A percentile compares a stretch with the other conserved stretches of the same genome.
Conservation (phyloP, 2,329 filamentous ascomycete genomes). For the Mollisiaceae sp. region DNA sequence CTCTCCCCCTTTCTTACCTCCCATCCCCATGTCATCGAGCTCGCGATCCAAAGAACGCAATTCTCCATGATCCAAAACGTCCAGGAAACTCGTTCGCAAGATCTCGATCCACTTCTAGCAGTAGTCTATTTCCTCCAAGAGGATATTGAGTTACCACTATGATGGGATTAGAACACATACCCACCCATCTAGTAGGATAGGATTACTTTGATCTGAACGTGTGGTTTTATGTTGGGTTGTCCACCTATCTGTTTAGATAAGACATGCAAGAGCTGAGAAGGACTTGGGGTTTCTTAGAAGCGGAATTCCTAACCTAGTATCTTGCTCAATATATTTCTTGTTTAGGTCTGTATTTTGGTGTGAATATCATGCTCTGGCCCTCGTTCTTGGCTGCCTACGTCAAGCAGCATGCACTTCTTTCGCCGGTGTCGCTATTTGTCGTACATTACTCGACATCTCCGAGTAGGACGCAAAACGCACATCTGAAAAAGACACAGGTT, state of each 20-base stretch:
- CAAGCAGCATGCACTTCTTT: constrained; percentile 57
- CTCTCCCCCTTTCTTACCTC: constrained; percentile 21
- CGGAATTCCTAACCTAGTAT: constrained; percentile 39
- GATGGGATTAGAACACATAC: constrained; percentile 31
- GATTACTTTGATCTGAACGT: constrained; percentile 34
- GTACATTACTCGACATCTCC: constrained; percentile 57
- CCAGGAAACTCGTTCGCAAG: constrained; percentile 21
- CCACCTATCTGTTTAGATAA: neutral
- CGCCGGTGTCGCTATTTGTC: constrained; percentile 52
- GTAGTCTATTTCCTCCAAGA: constrained; percentile 27
- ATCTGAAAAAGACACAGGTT: constrained; percentile 48
- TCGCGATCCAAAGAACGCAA: constrained; percentile 38
- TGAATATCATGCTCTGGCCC: constrained; percentile 35
- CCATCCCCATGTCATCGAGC: constrained; percentile 27
- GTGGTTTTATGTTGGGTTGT: constrained; percentile 25
- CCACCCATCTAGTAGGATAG: constrained; percentile 31
- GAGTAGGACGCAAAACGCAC: constrained; percentile 58
- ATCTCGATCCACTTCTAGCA: constrained; percentile 19
- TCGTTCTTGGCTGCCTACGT: constrained; percentile 52
- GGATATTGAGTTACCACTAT: constrained; percentile 30
- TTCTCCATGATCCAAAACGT: constrained; percentile 31
- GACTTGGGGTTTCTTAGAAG: constrained; percentile 30
- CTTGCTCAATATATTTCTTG: constrained; percentile 26
- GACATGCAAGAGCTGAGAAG: constrained; percentile 17
- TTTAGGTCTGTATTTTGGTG: constrained; percentile 25